Evolutionary conservation across 805 yeast genomes (phyloP), one percentile per base, ranked within the genome.

Genomic region (Cyberlindnera japonica): DNA sequence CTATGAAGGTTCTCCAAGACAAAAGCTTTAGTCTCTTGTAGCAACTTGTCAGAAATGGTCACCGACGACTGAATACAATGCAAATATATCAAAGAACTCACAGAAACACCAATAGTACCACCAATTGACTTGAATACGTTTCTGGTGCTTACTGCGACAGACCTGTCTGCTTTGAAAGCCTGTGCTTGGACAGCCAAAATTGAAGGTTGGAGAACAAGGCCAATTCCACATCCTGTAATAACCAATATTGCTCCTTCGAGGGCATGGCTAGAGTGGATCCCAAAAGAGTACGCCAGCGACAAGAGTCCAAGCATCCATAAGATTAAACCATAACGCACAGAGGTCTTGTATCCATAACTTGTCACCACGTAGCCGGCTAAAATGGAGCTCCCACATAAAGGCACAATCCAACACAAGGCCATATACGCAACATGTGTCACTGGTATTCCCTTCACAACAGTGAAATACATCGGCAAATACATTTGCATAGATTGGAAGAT

Each of bases 71-170:
- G 43, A 4, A 39, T 24, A 3, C 33, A 4, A n/a, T 39, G 41
- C 22, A 32, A 22, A 25, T 47, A 51, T 4, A 45, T 33, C 41
- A 51, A 40, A 0, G 49, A 45, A 15, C 46, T 35, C 4, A 73
- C 57, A 1, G 83, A 79, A 22, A 76, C 63, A 0, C 84, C 83
- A 17, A 77, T 60, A 0, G 83, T 70, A 14, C 80, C 81, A 5
- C 84, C 84, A 44, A 79, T 68, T 0, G 81, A 67, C 35, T 82
- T 60, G 38, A 75, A 51, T 16, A 77, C 75, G 48, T 77, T 78
- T 53, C 84, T 64, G 2, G 78, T 64, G 2, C 81, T 67, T 5
- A 77, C 74, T 2, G 77, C 77, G 11, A 77, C 78, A 0, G 83
- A 77, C 31, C 83, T 55, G 42, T 79, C 83, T 1, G 68, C 61